Percentiles rank a stretch among this genome's conserved stretches.
phyloP scores from a whole-genome alignment of 257 asterid species.

The Anisodus acutangulus region DNA sequence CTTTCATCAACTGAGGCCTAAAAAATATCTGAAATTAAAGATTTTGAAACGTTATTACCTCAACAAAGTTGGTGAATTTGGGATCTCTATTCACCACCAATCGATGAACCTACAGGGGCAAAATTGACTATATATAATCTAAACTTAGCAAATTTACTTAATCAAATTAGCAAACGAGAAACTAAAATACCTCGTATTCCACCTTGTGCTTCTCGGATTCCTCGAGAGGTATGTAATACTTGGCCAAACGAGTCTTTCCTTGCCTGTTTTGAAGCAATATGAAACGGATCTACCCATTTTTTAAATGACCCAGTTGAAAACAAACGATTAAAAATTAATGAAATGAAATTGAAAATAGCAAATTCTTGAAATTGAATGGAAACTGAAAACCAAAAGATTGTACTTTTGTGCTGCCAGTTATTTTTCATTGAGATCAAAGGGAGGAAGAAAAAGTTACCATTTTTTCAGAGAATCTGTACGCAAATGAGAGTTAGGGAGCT shows the following conservation, averaged over 20 bases:
- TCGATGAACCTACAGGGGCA: conserved; percentile 68
- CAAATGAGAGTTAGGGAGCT: not conserved
- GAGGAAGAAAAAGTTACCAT: conserved; percentile 19
- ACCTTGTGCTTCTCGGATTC: conserved; percentile 99
- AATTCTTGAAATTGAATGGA: not conserved
- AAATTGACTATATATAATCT: not conserved
- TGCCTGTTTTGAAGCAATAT: conserved; percentile 93
- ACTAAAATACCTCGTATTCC: conserved; percentile 78
- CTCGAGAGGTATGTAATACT: conserved; percentile 95
- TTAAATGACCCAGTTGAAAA: conserved; percentile 1
- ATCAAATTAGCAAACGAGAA: not conserved
- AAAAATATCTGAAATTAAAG: not conserved
- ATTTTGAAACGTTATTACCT: conserved; percentile 49
- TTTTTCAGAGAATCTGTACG: not conserved
- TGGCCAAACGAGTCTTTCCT: conserved; percentile 94
- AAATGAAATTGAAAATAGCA: not conserved
- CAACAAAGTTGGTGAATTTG: conserved; percentile 89
- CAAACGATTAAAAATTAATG: not conserved
- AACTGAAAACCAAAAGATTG: not conserved
- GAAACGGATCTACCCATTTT: conserved; percentile 84
- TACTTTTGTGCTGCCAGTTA: not conserved
- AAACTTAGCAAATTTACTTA: not conserved
- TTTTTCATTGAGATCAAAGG: conserved; percentile 7
- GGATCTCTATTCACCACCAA: conserved; percentile 90
- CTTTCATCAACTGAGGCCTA: not conserved